These are phyloP conservation scores for Sextonia rubra DNA, from an alignment of 164 flowering plant species.

Conservation along the genomic window DNA sequence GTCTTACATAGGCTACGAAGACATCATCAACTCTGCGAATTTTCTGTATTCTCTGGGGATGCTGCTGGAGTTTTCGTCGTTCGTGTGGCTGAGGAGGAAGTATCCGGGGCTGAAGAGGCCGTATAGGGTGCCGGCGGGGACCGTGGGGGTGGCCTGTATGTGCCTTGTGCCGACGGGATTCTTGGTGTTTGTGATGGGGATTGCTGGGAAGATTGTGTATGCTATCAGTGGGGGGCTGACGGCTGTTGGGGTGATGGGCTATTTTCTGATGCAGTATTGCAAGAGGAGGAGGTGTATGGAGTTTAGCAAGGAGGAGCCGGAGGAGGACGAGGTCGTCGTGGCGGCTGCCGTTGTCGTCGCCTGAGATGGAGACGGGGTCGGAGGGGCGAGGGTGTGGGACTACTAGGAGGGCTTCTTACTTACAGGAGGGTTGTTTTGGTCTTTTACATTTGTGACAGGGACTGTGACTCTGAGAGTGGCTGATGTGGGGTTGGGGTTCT, in stretches of 20 bases:
- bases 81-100: constrained; percentile 50
- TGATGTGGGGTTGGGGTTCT: too few species aligned
- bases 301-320: constrained; percentile 16
- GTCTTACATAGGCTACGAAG: constrained; percentile 38
- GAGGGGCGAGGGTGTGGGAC: too few species aligned
- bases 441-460: too few species aligned
- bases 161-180: constrained; percentile 56
- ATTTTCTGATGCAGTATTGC: constrained; percentile 29
- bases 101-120: constrained; percentile 38
- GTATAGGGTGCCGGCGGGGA: constrained; percentile 35
- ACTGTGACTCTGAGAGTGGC: too few species aligned
- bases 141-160: constrained; percentile 36
- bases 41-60: constrained; percentile 64
- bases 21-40: constrained; percentile 50
- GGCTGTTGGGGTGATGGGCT: constrained; percentile 24
- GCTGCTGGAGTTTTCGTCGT: constrained; percentile 57
- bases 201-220: constrained; percentile 35
- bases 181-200: constrained; percentile 39
- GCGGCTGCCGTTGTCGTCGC: too few species aligned
- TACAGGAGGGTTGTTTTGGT: too few species aligned
- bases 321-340: neutral
- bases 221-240: constrained; percentile 35
- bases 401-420: too few species aligned
- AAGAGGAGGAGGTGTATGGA: constrained; percentile 25
- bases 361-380: too few species aligned